phyloP scores from a whole-genome alignment of 2,329 filamentous ascomycete genomes.

The Alternaria sp. region DNA sequence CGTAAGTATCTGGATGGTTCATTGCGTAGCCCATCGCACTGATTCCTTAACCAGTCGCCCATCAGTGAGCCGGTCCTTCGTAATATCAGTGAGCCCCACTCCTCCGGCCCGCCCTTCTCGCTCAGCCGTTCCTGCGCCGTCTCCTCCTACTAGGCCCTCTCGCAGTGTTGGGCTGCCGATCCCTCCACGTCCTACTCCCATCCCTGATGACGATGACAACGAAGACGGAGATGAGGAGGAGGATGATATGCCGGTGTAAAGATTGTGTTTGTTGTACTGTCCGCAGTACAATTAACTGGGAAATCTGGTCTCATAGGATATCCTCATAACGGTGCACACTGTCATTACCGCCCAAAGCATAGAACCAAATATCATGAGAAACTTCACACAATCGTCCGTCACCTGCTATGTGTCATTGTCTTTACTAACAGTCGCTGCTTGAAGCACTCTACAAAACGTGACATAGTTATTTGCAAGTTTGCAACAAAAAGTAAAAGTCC shows the following conservation, averaged over 20 bases:
- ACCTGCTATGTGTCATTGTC: background rate
- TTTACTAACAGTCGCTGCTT: background rate
- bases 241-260: background rate
- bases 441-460: background rate
- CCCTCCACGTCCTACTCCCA: constrained; percentile 22
- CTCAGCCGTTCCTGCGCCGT: background rate
- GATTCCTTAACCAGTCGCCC: background rate
- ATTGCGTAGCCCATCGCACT: background rate
- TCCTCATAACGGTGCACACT: background rate
- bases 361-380: background rate
- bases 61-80: constrained; percentile 16
- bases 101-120: background rate
- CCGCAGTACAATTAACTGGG: background rate
- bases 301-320: background rate
- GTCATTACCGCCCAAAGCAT: constrained; percentile 4
- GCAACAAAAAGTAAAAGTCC: background rate
- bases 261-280: background rate
- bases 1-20: background rate
- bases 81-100: constrained; percentile 21
- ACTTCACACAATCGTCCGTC: background rate
- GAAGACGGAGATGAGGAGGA: constrained; percentile 16
- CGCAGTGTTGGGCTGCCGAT: background rate
- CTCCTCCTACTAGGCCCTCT: constrained; percentile 14
- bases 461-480: no score
- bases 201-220: constrained; percentile 6